Conservation (phyloP, 306 rosid genomes). For the Fragaria iinumae region DNA sequence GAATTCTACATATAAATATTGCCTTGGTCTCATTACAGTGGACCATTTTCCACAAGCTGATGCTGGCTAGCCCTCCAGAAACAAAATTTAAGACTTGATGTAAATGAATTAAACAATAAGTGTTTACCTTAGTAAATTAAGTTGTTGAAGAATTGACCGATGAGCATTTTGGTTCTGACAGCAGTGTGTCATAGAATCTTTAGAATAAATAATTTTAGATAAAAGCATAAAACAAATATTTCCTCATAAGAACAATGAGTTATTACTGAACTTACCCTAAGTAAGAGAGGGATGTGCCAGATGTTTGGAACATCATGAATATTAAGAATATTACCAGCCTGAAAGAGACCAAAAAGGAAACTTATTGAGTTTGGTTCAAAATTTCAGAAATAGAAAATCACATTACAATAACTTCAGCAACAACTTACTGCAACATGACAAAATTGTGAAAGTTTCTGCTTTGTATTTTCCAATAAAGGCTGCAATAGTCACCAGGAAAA, state of each 20-base stretch:
- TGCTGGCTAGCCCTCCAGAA: conserved; percentile 3
- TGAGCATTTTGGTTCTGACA: conserved; percentile 93
- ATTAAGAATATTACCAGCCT: conserved; percentile 86
- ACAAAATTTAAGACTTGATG: conserved; percentile 12
- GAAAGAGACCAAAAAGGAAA: conserved; percentile 27
- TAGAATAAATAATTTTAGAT: conserved; percentile 26
- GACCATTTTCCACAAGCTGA: conserved; percentile 19
- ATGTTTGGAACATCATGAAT: conserved; percentile 97
- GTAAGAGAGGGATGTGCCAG: conserved; percentile 96
- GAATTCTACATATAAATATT: conserved; percentile 5
- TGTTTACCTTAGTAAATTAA: conserved; percentile 62
- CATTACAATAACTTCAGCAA: conserved; percentile 16
- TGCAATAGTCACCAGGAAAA: conserved; percentile 36
- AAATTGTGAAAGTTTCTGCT: conserved; percentile 88
- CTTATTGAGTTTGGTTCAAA: conserved; percentile 20
- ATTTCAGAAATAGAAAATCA: conserved; percentile 17
- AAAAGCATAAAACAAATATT: conserved; percentile 19
- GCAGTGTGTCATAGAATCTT: conserved; percentile 16
- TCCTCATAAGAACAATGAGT: conserved; percentile 21
- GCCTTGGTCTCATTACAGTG: conserved; percentile 10
- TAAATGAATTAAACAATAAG: conserved; percentile 9
- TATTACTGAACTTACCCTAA: conserved; percentile 59
- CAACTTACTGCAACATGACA: conserved; percentile 97
- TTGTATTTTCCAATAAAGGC: conserved; percentile 86
- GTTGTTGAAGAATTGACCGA: conserved; percentile 78